These are phyloP conservation scores for Rhizoctonia solani DNA, from an alignment of 1,284 basidiomycete species.

Conservation along the genomic window DNA sequence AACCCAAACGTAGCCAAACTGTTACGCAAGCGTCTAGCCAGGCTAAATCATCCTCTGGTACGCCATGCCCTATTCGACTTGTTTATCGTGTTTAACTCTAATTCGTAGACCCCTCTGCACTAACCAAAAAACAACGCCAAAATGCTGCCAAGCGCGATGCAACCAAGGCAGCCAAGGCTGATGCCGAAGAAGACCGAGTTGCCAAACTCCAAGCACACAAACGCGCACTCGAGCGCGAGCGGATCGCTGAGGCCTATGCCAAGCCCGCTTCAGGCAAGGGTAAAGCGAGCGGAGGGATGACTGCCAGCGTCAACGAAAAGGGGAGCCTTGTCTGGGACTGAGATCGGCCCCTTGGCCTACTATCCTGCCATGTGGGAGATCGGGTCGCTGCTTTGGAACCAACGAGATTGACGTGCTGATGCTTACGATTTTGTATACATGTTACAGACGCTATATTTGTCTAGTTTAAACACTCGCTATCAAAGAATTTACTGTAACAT, in stretches of 20 bases:
- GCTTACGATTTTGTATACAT: neutral
- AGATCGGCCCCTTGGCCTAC: neutral
- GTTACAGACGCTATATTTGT: too few relatives aligned
- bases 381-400: too few relatives aligned
- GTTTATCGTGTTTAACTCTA: slow-evolving; percentile 40
- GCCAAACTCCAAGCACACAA: slow-evolving; percentile 61
- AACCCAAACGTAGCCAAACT: slow-evolving; percentile 15
- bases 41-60: slow-evolving; percentile 36
- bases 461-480: neutral
- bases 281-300: slow-evolving; percentile 60
- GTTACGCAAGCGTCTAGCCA: slow-evolving; percentile 27
- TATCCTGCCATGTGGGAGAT: neutral
- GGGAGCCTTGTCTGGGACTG: slow-evolving; percentile 64
- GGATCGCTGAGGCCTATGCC: slow-evolving; percentile 57
- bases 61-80: slow-evolving; percentile 34
- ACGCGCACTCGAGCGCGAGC: slow-evolving; percentile 58
- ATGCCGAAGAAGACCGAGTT: slow-evolving; percentile 57
- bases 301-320: slow-evolving; percentile 53
- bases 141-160: slow-evolving; percentile 63
- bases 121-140: slow-evolving; percentile 69
- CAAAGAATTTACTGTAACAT: neutral
- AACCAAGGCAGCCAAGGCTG: slow-evolving; percentile 59
- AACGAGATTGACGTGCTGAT: too few relatives aligned
- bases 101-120: slow-evolving; percentile 48
- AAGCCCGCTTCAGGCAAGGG: slow-evolving; percentile 38